Conservation (phyloP, 2,329 filamentous ascomycete species). For the Pseudogymnoascus sp. region DNA sequence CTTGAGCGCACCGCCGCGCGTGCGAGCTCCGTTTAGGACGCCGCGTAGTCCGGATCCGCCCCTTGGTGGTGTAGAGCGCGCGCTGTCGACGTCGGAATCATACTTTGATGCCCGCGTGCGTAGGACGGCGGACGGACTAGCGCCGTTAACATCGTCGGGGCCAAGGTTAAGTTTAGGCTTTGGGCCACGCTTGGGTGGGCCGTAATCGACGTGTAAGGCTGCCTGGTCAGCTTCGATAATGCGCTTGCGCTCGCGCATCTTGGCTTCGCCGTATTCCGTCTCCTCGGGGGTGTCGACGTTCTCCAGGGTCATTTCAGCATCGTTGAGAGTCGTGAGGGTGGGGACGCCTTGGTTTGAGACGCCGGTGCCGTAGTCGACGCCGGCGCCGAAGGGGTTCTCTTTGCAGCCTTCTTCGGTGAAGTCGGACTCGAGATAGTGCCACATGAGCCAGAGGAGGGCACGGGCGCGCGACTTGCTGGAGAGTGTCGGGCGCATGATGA, state of each 20-base stretch:
- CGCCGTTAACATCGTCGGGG: conserved; percentile 42
- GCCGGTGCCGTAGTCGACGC: conserved; percentile 56
- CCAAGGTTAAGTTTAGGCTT: conserved; percentile 30
- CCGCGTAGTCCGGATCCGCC: conserved; percentile 29
- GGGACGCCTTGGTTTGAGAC: conserved; percentile 65
- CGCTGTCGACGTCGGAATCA: conserved; percentile 46
- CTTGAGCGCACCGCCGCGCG: conserved; percentile 41
- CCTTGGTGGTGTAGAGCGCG: conserved; percentile 42
- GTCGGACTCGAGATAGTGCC: conserved; percentile 97
- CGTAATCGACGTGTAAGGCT: conserved; percentile 28
- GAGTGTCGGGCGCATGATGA: conserved; percentile 83
- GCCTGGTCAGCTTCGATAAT: conserved; percentile 69
- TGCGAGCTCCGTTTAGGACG: background rate
- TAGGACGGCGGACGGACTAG: conserved; percentile 40
- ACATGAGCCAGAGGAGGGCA: conserved; percentile 96
- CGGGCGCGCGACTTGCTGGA: conserved; percentile 75
- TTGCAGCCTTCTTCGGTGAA: conserved; percentile 82
- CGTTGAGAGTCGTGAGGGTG: conserved; percentile 53
- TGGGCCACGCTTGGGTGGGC: conserved; percentile 48
- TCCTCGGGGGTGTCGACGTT: conserved; percentile 69
- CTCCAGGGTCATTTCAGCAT: conserved; percentile 58
- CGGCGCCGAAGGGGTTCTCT: conserved; percentile 80
- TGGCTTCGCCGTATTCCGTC: conserved; percentile 60
- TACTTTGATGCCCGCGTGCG: conserved; percentile 57
- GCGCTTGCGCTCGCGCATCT: conserved; percentile 64